Evolutionary conservation across 345 rosid species (phyloP).

Genomic region (Acer campestre): DNA sequence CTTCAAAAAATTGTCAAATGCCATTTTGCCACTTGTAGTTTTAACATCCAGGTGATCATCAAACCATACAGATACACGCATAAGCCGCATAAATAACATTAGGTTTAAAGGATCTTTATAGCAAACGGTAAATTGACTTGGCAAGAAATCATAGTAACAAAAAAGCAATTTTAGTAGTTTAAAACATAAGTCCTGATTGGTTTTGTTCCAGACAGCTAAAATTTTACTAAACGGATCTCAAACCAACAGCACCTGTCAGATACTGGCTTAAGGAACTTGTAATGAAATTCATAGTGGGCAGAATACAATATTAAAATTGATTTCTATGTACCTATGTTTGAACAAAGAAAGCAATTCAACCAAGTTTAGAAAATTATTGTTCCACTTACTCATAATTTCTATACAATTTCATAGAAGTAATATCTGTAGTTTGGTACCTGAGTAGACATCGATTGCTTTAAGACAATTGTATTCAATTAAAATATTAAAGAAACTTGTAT

Average conservation of each 20-base stretch:
- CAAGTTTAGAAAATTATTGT: not conserved
- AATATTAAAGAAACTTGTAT: not conserved
- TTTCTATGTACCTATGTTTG: not conserved
- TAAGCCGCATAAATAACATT: not conserved
- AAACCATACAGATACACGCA: not conserved
- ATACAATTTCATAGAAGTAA: conserved; percentile 17
- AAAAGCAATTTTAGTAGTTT: not conserved
- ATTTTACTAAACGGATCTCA: not conserved
- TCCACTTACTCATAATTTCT: conserved; percentile 26
- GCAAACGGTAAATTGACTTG: not conserved
- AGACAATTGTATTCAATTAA: not conserved
- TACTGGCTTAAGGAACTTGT: not conserved
- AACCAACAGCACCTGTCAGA: not conserved
- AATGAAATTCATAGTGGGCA: not conserved
- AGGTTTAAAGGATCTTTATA: not conserved
- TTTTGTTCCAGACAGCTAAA: not conserved
- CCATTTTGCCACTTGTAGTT: not conserved
- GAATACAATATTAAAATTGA: not conserved
- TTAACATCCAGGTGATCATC: not conserved
- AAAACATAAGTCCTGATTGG: not conserved
- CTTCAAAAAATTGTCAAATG: not conserved
- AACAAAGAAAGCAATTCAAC: conserved; percentile 3
- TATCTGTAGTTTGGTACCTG: conserved; percentile 17
- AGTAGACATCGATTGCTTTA: conserved; percentile 9
- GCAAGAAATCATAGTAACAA: not conserved